Conservation (phyloP, 352 stramenopile species). For the Phytophthora quininea region DNA sequence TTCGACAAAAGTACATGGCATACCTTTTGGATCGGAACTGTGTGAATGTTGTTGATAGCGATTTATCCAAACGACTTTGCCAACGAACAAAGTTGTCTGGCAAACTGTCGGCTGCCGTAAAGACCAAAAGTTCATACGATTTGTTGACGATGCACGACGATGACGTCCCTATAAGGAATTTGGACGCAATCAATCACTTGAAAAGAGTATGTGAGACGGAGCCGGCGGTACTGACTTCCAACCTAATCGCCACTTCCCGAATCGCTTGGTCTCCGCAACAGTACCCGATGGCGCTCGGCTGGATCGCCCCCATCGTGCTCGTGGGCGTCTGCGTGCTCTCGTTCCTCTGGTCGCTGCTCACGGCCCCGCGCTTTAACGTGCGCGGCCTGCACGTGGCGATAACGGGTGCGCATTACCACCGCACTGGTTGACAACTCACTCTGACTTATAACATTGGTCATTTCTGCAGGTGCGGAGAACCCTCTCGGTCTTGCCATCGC, state of each 20-base stretch:
- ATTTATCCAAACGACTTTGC: too few species aligned
- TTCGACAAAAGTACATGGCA: too few species aligned
- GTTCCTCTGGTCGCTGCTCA: constrained; percentile 50
- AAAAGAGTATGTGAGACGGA: neutral
- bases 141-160: too few species aligned
- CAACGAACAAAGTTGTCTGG: too few species aligned
- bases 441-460: neutral
- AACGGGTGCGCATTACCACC: constrained; percentile 36
- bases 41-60: too few species aligned
- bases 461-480: constrained; percentile 35
- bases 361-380: constrained; percentile 56
- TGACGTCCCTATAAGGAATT: too few species aligned
- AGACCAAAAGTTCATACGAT: too few species aligned
- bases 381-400: constrained; percentile 63
- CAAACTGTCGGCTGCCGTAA: too few species aligned
- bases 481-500: constrained; percentile 64
- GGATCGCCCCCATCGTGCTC: constrained; percentile 47
- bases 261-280: neutral
- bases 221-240: too few species aligned
- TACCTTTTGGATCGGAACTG: too few species aligned
- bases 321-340: constrained; percentile 47
- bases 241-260: neutral
- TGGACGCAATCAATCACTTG: neutral
- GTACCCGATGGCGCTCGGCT: constrained; percentile 32
- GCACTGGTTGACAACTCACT: neutral